phyloP scores from a whole-genome alignment of 2,329 filamentous ascomycete genomes.

The Ceratocystis huliohia region DNA sequence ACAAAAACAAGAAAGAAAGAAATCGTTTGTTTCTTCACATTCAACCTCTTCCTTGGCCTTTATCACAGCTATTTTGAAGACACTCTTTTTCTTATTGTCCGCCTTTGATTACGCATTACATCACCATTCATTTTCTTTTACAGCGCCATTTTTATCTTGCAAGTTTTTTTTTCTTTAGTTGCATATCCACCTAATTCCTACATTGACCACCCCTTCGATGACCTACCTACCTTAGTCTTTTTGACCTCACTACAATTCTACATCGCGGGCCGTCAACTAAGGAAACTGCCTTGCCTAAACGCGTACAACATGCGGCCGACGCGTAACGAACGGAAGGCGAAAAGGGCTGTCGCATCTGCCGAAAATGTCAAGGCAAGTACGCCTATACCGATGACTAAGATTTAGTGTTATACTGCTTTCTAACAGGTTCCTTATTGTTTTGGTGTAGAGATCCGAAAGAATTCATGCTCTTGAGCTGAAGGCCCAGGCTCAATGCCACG shows the following conservation, averaged over 20 bases:
- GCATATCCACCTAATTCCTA: background rate
- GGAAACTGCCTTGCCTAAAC: constrained; percentile 12
- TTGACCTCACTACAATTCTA: background rate
- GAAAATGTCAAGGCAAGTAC: constrained; percentile 17
- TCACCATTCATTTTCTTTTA: background rate
- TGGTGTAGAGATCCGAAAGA: constrained; percentile 18
- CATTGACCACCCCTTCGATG: background rate
- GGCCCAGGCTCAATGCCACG: constrained; percentile 59
- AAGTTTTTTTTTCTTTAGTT: background rate
- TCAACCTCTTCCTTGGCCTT: background rate
- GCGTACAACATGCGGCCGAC: constrained; percentile 18
- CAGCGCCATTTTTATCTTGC: background rate
- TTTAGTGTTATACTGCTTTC: background rate
- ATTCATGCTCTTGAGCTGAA: constrained; percentile 30
- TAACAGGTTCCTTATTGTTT: background rate
- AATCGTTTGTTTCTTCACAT: background rate
- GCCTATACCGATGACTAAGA: background rate
- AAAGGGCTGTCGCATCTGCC: constrained; percentile 6
- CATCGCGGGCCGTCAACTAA: background rate
- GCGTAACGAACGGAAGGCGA: constrained; percentile 18
- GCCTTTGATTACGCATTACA: background rate
- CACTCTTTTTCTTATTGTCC: background rate
- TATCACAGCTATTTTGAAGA: background rate
- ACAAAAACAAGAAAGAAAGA: background rate
- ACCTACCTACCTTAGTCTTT: too few relatives aligned